Evolutionary conservation across 768 basidiomycete species (phyloP).

Genomic region (Mycena vitilis): DNA sequence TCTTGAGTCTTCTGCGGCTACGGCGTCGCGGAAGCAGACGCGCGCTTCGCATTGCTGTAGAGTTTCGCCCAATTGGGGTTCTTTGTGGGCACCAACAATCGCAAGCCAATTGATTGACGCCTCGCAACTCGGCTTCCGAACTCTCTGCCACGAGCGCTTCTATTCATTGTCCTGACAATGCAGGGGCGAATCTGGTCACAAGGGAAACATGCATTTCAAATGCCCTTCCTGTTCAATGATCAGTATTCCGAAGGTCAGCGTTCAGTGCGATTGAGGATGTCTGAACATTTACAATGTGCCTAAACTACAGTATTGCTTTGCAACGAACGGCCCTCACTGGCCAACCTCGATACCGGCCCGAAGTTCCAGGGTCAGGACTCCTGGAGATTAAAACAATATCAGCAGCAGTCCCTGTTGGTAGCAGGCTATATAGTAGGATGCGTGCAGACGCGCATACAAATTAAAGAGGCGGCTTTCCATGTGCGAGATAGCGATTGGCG

Average conservation of each 20-base stretch:
- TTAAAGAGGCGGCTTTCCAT: neutral
- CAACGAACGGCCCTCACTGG: too few relatives aligned
- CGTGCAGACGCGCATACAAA: neutral
- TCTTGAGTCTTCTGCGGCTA: slow-evolving; percentile 11
- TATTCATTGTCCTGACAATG: neutral
- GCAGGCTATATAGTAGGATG: neutral
- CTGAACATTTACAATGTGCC: neutral
- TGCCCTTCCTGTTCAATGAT: neutral
- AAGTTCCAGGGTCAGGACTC: slow-evolving; percentile 1
- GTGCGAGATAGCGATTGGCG: slow-evolving; percentile 15
- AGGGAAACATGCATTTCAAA: neutral
- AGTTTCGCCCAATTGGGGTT: slow-evolving; percentile 19
- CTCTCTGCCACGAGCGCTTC: neutral
- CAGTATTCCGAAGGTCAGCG: neutral
- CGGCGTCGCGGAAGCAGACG: slow-evolving; percentile 14
- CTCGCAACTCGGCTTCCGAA: neutral
- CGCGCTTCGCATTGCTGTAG: slow-evolving; percentile 25
- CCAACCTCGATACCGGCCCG: slow-evolving; percentile 13
- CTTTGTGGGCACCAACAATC: neutral
- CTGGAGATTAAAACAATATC: slow-evolving; percentile 1
- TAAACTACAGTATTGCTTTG: too few relatives aligned
- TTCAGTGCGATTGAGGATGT: slow-evolving; percentile 13
- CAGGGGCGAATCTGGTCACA: neutral
- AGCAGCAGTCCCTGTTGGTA: neutral
- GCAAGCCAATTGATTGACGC: slow-evolving; percentile 19